Conservation (phyloP, 1,139 yeast species). For the Taphrina pruni region DNA sequence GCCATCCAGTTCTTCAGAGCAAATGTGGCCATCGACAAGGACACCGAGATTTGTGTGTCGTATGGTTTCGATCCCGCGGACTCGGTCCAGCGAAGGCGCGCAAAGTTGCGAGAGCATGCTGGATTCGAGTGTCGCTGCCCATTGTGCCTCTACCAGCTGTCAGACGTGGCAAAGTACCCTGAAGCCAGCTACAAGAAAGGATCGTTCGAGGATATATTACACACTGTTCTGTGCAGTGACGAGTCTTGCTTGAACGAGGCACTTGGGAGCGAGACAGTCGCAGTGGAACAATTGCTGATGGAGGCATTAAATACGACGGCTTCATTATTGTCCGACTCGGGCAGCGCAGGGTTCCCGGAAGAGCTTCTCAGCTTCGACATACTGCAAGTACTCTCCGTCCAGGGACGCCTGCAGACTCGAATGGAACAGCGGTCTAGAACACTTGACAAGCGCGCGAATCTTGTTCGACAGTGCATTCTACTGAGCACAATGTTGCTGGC, state of each 20-base stretch:
- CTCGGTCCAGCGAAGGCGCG: not conserved
- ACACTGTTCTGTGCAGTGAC: not conserved
- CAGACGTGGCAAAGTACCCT: not conserved
- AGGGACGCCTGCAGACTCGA: not conserved
- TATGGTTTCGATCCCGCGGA: constrained; percentile 28
- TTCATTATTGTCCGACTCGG: not conserved
- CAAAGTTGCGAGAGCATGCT: constrained; percentile 9
- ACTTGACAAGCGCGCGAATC: not conserved
- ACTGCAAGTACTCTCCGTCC: constrained; percentile 1
- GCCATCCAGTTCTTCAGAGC: constrained; percentile 26
- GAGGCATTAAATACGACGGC: not conserved
- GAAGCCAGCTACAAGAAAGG: not conserved
- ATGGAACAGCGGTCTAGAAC: not conserved
- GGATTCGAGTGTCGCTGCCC: constrained; percentile 22
- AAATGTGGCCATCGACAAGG: not conserved
- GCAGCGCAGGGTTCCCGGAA: not conserved
- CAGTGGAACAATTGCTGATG: not conserved
- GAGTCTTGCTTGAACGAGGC: not conserved
- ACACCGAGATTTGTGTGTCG: constrained; percentile 26
- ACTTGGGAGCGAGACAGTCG: too few relatives aligned
- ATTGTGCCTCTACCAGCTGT: constrained; percentile 6
- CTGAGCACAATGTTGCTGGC: constrained; percentile 12
- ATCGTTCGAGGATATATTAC: constrained; percentile 1
- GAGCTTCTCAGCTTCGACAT: not conserved
- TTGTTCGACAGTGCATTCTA: constrained; percentile 4